These are phyloP conservation scores for Davidsoniella australis DNA, from an alignment of 2,329 filamentous ascomycete genomes.

Conservation along the genomic window DNA sequence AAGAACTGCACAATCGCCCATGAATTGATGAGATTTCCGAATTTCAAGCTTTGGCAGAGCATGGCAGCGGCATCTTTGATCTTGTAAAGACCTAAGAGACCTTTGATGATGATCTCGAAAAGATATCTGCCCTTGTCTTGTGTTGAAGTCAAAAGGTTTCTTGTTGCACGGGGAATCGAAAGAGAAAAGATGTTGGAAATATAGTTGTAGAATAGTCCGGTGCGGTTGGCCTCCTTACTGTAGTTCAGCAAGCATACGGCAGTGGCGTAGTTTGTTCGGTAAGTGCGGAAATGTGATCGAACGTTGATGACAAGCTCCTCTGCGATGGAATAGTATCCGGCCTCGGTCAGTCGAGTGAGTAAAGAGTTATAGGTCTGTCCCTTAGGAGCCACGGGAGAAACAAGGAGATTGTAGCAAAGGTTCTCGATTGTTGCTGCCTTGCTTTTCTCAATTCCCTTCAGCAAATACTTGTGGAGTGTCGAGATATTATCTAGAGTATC, in stretches of 20 bases:
- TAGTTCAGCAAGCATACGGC: constrained; percentile 10
- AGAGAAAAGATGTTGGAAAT: constrained; percentile 5
- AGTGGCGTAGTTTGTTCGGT: constrained; percentile 6
- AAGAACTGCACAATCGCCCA: constrained; percentile 23
- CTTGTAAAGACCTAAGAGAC: constrained; percentile 30
- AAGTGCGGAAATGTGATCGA: constrained; percentile 11
- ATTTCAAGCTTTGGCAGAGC: constrained; percentile 24
- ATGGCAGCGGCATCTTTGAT: constrained; percentile 27
- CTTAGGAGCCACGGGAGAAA: constrained; percentile 42
- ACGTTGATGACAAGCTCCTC: constrained; percentile 24
- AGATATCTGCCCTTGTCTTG: constrained; percentile 15
- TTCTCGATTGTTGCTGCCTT: constrained; percentile 20
- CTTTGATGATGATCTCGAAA: constrained; percentile 29
- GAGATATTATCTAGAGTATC: constrained; percentile 3
- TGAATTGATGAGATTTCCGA: constrained; percentile 20
- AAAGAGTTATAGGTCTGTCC: constrained; percentile 56
- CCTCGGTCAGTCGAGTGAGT: constrained; percentile 44
- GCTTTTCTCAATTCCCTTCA: constrained; percentile 5
- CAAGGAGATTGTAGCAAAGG: constrained; percentile 49
- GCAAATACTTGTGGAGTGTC: constrained; percentile 8
- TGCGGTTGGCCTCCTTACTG: constrained; percentile 9
- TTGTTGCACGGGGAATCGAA: not conserved
- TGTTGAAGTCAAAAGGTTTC: not conserved
- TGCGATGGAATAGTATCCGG: constrained; percentile 31
- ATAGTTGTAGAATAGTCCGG: constrained; percentile 9